phyloP scores from a whole-genome alignment of 1,284 basidiomycete species.

The Tranzscheliella williamsii region DNA sequence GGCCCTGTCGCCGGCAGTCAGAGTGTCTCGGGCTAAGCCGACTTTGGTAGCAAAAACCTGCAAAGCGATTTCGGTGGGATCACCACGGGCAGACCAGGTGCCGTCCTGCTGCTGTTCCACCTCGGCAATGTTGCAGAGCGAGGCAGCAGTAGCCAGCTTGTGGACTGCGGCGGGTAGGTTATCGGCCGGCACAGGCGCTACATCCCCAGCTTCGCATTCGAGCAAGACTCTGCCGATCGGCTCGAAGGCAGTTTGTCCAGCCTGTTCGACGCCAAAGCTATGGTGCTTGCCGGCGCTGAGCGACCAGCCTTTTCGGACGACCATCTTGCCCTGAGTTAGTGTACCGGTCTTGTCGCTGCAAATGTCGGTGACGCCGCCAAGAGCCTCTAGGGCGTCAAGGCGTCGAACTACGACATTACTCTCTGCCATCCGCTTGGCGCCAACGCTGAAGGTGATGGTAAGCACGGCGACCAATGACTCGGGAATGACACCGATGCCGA shows the following conservation, averaged over 20 bases:
- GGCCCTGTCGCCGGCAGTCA: slow-evolving; percentile 12
- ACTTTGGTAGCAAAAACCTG: slow-evolving; percentile 47
- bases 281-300: slow-evolving; percentile 11
- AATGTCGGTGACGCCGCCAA: slow-evolving; percentile 49
- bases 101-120: slow-evolving; percentile 28
- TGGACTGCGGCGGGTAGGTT: slow-evolving; percentile 21
- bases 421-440: slow-evolving; percentile 55
- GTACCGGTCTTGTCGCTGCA: slow-evolving; percentile 58
- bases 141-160: slow-evolving; percentile 41
- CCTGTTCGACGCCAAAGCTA: slow-evolving; percentile 42
- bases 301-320: slow-evolving; percentile 47
- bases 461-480: slow-evolving; percentile 63
- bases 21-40: slow-evolving; percentile 27
- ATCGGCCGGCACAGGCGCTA: slow-evolving; percentile 7
- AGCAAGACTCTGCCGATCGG: slow-evolving; percentile 33
- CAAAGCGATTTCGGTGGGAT: slow-evolving; percentile 53
- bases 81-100: slow-evolving; percentile 41
- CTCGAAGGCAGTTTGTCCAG: slow-evolving; percentile 41
- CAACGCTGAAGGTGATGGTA: slow-evolving; percentile 51
- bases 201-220: slow-evolving; percentile 1
- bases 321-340: slow-evolving; percentile 56
- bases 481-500: slow-evolving; percentile 57
- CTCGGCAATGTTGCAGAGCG: slow-evolving; percentile 53
- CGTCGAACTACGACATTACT: slow-evolving; percentile 53
- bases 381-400: slow-evolving; percentile 53